Base-by-base conservation (phyloP, 768 basidiomycete species). In the Serendipita sp. region DNA sequence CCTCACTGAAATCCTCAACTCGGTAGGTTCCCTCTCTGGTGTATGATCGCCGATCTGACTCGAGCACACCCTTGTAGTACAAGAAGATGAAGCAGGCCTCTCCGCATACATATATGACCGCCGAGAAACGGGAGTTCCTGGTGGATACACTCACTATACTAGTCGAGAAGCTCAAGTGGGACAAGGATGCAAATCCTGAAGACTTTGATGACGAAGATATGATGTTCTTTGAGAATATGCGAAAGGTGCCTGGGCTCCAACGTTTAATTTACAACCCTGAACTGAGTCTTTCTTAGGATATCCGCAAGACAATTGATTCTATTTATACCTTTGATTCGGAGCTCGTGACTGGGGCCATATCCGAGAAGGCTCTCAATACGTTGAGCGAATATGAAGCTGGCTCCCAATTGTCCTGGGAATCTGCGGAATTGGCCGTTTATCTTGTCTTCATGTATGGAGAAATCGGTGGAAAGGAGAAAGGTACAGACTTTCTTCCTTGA, bases 381-480 rank as follows among this genome's bases (percentile, higher is more conserved):
- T 79, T 96, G 37, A 81, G 86, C 3, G 79, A 83, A 0, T 88
- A 86, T 69, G 78, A 80, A 62, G 85, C 76, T 66, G 83, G 88
- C 0, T 73, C 81, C 0, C 72, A 78, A 16, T 74, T 96, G 41
- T 81, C 88, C 66, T 98, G 96, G 96, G 85, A 92, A 69, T 87
- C 94, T 68, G 91, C 89, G 2, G 96, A 99, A 73, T 80, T 98
- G 18, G 92, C 90, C 0, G 77, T 95, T n/a, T 92, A 92, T 73
- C 79, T 98, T 30, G 85, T 97, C 8, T 97, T 85, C 71, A 88
- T 95, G 38, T 98, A 90, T 70, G 95, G 95, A 47, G 93, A 96
- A 73, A 83, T 95, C 68, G 85, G 56, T 10, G 56, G 24, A 16
- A 60, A 60, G 35, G 56, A 84, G 73, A 95, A 92, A 78, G 83